Evolutionary conservation across 495 filamentous ascomycete species (phyloP).

Genomic region (Penicillium odoratum): DNA sequence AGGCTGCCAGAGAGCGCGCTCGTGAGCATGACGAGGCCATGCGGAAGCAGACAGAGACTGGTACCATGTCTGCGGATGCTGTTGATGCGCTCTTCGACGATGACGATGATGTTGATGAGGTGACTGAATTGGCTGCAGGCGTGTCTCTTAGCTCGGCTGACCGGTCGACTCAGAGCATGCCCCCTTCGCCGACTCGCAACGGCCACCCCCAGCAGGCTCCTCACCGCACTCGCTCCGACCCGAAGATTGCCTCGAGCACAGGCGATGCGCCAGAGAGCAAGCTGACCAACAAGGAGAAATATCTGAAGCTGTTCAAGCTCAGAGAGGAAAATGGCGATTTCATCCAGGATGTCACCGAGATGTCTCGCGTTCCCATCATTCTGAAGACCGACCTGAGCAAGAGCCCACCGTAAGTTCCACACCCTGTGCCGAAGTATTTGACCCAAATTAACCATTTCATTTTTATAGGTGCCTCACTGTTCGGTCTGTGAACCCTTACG

Average conservation of each 20-base stretch:
- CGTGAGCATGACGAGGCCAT: constrained; percentile 84
- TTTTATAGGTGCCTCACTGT: constrained; percentile 84
- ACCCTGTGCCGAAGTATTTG: not conserved
- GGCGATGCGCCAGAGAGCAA: constrained; percentile 71
- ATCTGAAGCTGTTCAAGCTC: constrained; percentile 83
- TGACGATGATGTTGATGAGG: constrained; percentile 86
- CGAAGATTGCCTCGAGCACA: constrained; percentile 76
- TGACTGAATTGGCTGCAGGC: constrained; percentile 79
- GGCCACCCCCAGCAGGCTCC: constrained; percentile 68
- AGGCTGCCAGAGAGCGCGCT: constrained; percentile 72
- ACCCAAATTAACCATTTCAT: constrained; percentile 35
- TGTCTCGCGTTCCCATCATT: constrained; percentile 94
- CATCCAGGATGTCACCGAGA: constrained; percentile 97
- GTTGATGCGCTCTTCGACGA: constrained; percentile 90
- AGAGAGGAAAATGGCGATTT: constrained; percentile 92
- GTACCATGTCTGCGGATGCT: constrained; percentile 85
- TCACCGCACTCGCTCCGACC: constrained; percentile 88
- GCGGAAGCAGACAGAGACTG: constrained; percentile 88
- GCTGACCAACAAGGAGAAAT: constrained; percentile 92
- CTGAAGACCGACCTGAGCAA: constrained; percentile 97
- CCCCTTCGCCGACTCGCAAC: constrained; percentile 83
- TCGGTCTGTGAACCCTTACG: constrained; percentile 94
- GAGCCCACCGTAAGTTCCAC: constrained; percentile 88
- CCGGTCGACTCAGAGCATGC: constrained; percentile 93
- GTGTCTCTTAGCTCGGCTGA: constrained; percentile 75